phyloP scores from a whole-genome alignment of 2,329 filamentous ascomycete species.

The Botrytis squamosa region DNA sequence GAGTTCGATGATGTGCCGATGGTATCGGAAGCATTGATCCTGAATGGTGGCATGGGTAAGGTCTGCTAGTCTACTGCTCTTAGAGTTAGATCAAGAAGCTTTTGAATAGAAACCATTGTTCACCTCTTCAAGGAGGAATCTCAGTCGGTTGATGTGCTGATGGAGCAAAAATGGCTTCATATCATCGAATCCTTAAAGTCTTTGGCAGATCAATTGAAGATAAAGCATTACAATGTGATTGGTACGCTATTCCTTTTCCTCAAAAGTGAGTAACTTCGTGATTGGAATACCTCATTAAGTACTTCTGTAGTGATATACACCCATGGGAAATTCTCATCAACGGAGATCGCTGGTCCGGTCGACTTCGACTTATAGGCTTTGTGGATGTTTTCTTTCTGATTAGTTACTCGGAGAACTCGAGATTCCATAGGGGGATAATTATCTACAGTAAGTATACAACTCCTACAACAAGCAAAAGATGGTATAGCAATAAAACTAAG shows the following conservation, averaged over 20 bases:
- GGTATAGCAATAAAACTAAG: neutral
- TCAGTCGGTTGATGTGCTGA: constrained; percentile 1
- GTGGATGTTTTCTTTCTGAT: constrained; percentile 41
- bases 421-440: constrained; percentile 38
- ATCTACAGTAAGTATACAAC: constrained; percentile 20
- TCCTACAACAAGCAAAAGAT: neutral
- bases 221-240: constrained; percentile 39
- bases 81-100: neutral
- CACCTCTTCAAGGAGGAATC: neutral
- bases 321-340: constrained; percentile 41
- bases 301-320: constrained; percentile 37
- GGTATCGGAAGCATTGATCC: neutral
- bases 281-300: neutral
- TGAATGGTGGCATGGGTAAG: neutral
- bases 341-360: constrained; percentile 38
- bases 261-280: neutral
- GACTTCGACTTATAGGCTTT: constrained; percentile 40
- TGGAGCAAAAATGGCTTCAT: constrained; percentile 36
- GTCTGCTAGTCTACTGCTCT: too few species aligned
- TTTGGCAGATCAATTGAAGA: constrained; percentile 39
- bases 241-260: constrained; percentile 26
- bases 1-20: neutral
- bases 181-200: constrained; percentile 39
- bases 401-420: constrained; percentile 38
- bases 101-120: neutral